A percentile compares a stretch with the other conserved stretches of the same genome.
phyloP scores from a whole-genome alignment of 176 grass and related monocot species.

The Tillandsia leiboldiana region DNA sequence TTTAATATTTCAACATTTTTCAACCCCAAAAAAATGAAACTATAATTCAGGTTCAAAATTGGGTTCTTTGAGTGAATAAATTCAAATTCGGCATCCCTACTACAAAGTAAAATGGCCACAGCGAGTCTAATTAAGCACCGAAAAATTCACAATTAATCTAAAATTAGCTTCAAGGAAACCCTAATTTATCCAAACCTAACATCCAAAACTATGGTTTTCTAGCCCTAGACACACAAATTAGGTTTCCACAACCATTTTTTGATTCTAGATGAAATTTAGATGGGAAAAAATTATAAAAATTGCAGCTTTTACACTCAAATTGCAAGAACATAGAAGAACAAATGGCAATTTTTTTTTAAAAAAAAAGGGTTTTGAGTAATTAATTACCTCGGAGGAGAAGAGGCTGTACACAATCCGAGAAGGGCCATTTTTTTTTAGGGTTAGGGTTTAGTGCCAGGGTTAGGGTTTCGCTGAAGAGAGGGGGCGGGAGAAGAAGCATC shows the following conservation, averaged over 20 bases:
- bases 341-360: background rate
- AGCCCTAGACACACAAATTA: too few species aligned
- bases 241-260: too few species aligned
- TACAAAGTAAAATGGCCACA: background rate
- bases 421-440: conserved; percentile 13
- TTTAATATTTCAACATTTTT: too few species aligned
- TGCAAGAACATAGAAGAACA: background rate
- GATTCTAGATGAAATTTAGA: too few species aligned
- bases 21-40: background rate
- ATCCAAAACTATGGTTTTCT: too few species aligned
- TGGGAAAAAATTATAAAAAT: too few species aligned
- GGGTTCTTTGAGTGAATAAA: background rate
- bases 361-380: background rate
- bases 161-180: too few species aligned
- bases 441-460: background rate
- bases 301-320: too few species aligned
- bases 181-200: too few species aligned
- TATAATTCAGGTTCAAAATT: background rate
- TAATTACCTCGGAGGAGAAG: conserved; percentile 18
- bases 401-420: conserved; percentile 20
- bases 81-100: background rate
- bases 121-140: background rate
- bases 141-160: background rate
- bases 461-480: background rate
- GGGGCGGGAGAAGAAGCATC: background rate